Percentiles rank a stretch among this genome's conserved stretches.
Conservation (phyloP, 345 rosid species). For the Viola odorata region DNA sequence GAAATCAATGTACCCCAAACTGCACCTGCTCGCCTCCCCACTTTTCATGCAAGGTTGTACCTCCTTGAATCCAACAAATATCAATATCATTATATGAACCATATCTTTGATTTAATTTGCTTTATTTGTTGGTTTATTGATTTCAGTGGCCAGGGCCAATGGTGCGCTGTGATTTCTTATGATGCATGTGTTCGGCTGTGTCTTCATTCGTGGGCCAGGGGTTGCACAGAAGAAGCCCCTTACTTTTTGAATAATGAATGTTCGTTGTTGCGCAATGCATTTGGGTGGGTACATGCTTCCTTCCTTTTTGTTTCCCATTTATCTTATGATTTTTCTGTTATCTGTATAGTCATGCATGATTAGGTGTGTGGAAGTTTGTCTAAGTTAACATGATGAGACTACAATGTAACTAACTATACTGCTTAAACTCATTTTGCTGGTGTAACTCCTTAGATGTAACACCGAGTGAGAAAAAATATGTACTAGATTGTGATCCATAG, state of each 20-base stretch:
- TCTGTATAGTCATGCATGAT: not conserved
- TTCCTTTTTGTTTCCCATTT: not conserved
- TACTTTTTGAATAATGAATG: conserved; percentile 20
- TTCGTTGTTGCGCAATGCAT: conserved; percentile 17
- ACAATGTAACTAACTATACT: too few species aligned
- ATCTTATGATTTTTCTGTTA: not conserved
- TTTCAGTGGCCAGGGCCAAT: conserved; percentile 20
- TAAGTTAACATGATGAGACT: too few species aligned
- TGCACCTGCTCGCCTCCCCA: conserved; percentile 17
- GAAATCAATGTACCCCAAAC: conserved; percentile 9
- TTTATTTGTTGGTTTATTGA: not conserved
- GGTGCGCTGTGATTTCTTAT: conserved; percentile 27
- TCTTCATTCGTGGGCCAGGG: conserved; percentile 25
- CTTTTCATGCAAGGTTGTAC: conserved; percentile 21
- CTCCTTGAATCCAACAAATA: not conserved
- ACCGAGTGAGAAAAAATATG: too few species aligned
- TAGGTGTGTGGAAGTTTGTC: not conserved
- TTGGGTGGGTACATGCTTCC: conserved; percentile 14
- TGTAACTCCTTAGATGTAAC: too few species aligned
- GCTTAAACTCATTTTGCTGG: too few species aligned
- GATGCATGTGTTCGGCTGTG: conserved; percentile 25
- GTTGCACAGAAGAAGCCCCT: conserved; percentile 19
- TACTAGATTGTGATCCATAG: too few species aligned
- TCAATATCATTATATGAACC: not conserved
- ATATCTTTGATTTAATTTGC: not conserved